Percentiles rank a stretch among this genome's conserved stretches.
Evolutionary conservation across 352 stramenopile genomes (phyloP).

Genomic region (Peronospora farinosa): DNA sequence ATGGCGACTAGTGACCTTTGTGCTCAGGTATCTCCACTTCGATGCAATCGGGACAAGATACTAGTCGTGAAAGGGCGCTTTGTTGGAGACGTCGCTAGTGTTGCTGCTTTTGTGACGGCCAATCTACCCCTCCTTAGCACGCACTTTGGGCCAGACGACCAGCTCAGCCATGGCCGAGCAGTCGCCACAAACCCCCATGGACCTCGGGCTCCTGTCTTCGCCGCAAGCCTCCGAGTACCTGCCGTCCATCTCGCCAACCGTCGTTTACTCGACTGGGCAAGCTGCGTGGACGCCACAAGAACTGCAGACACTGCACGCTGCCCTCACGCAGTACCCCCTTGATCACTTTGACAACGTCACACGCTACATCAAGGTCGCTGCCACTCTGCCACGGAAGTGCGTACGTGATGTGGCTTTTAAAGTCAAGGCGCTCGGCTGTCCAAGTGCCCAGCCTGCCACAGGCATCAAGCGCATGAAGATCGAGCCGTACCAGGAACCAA

Average conservation of each 20-base stretch:
- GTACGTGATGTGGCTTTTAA: conserved; percentile 74
- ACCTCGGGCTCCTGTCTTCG: conserved; percentile 21
- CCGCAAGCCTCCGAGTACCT: conserved; percentile 29
- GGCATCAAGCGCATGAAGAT: conserved; percentile 60
- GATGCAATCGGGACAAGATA: conserved; percentile 8
- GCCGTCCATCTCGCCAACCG: conserved; percentile 51
- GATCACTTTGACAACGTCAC: conserved; percentile 73
- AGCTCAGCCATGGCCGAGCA: conserved; percentile 16
- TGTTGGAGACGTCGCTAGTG: background rate
- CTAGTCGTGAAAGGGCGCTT: conserved; percentile 8
- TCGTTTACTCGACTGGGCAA: conserved; percentile 57
- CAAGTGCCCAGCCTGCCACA: conserved; percentile 17
- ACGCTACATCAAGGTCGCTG: conserved; percentile 79
- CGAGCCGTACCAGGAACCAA: conserved; percentile 36
- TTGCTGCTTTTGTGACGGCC: conserved; percentile 9
- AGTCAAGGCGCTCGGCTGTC: conserved; percentile 36
- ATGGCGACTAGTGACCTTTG: background rate
- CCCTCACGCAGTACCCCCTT: conserved; percentile 45
- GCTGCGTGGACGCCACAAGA: conserved; percentile 54
- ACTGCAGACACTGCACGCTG: conserved; percentile 54
- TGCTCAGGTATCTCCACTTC: background rate
- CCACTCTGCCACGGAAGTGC: conserved; percentile 56
- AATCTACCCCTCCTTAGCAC: background rate
- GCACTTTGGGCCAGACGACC: background rate
- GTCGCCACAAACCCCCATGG: conserved; percentile 7